A percentile compares a stretch with the other conserved stretches of the same genome.
Evolutionary conservation across 768 basidiomycete genomes (phyloP).

Genomic region (Gautieria morchelliformis): DNA sequence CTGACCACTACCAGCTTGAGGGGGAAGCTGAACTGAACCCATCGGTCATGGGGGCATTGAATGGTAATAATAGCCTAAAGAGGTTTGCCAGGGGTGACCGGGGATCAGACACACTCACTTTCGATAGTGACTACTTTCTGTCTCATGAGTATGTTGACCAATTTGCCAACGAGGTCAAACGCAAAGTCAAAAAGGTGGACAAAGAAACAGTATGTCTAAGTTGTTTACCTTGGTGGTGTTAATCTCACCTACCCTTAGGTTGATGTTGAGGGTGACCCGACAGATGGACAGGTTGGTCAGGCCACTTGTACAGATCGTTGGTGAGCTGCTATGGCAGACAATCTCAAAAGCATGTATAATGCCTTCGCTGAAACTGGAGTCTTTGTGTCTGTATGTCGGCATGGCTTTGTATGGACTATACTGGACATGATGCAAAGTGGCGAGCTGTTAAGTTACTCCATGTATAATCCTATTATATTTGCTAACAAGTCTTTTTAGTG

Average conservation of each 20-base stretch:
- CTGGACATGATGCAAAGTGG: conserved; percentile 27
- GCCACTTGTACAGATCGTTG: conserved; percentile 1
- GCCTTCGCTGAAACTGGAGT: conserved; percentile 28
- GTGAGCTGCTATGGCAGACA: neutral
- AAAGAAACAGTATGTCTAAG: neutral
- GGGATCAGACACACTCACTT: conserved; percentile 14
- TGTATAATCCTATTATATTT: neutral
- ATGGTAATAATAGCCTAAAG: conserved; percentile 18
- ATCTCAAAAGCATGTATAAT: conserved; percentile 21
- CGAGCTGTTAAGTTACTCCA: conserved; percentile 25
- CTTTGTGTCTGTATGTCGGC: no score
- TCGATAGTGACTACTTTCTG: conserved; percentile 22
- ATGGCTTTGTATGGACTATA: conserved; percentile 23
- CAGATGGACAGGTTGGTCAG: neutral
- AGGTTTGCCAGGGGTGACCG: conserved; percentile 17
- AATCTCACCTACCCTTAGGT: conserved; percentile 13
- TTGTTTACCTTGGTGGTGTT: conserved; percentile 1
- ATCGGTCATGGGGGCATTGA: conserved; percentile 14
- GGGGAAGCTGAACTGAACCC: conserved; percentile 10
- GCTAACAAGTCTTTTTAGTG: conserved; percentile 12
- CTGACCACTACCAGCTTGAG: conserved; percentile 9
- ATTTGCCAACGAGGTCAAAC: conserved; percentile 22
- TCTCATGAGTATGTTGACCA: conserved; percentile 18
- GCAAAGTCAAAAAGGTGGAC: neutral
- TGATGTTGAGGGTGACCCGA: neutral